Conservation (phyloP, 1,139 yeast genomes). For the Dujonia santamariae region DNA sequence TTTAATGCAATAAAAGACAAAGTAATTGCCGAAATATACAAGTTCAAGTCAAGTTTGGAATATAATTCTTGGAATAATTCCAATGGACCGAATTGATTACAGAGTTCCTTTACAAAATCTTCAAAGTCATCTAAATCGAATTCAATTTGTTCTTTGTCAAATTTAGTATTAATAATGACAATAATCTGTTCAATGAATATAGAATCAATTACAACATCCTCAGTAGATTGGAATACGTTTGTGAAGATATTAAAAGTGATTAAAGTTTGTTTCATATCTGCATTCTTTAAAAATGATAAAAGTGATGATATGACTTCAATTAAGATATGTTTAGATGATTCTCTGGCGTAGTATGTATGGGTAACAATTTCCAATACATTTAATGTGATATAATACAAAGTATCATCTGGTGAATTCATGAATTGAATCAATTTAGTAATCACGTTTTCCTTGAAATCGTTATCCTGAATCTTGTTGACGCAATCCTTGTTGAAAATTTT, state of each 20-base stretch:
- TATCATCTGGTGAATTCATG: conserved; percentile 25
- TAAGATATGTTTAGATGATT: background rate
- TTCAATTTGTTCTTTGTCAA: conserved; percentile 1
- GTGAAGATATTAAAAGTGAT: conserved; percentile 5
- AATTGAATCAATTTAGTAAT: conserved; percentile 17
- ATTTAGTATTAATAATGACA: conserved; percentile 12
- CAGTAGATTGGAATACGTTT: background rate
- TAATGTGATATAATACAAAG: conserved; percentile 23
- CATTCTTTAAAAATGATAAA: conserved; percentile 1
- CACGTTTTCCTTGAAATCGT: conserved; percentile 15
- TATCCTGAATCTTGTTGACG: conserved; percentile 11
- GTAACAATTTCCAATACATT: conserved; percentile 14
- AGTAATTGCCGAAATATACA: conserved; percentile 30
- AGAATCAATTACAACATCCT: background rate
- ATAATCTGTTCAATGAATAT: conserved; percentile 8
- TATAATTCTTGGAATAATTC: conserved; percentile 13
- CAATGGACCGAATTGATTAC: conserved; percentile 13
- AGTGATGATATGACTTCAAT: background rate
- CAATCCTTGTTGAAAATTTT: conserved; percentile 17
- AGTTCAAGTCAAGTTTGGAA: conserved; percentile 12
- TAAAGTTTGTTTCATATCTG: conserved; percentile 3
- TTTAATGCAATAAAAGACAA: conserved; percentile 40
- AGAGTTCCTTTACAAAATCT: conserved; percentile 13
- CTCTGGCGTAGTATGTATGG: background rate
- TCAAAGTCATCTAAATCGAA: conserved; percentile 3